Base-by-base conservation (phyloP, 2,329 filamentous ascomycete genomes). In the Trichoderma harzianum region DNA sequence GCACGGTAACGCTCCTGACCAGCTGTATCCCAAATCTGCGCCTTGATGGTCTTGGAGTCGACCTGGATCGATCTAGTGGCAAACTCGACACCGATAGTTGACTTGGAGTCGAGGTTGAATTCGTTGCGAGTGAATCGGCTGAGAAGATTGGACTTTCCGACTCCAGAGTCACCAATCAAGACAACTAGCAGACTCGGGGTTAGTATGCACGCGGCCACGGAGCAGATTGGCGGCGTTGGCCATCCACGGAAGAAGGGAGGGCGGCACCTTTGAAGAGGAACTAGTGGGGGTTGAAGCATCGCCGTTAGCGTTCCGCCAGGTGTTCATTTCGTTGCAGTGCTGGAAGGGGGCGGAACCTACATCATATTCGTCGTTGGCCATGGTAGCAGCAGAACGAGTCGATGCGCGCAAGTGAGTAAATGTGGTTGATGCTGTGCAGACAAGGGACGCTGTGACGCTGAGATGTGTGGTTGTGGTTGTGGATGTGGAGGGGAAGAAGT, bases 281-380 rank as follows among this genome's bases (percentile, higher is more conserved):
- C 95, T 98, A 83, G 76, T 74, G 74, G 76, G 75, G 74, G 67
- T 73, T 43, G 55, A 71, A 67, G 68, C 74, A 72, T 69, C 74
- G 72, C 83, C 74, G 77, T 81, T 78, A 79, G 79, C 77, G 78
- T 69, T 76, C 67, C 70, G 75, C 74, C 74, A 73, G 39, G 16
- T 57, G 47, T 32, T 39, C 26, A 55, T 58, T 72, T 69, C 57
- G 32, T 60, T 58, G 28, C 30, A 34, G 57, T n/a, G 57, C 30
- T n/a, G 71, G 73, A 72, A 67, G 73, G 71, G 76, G 75, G 69
- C 74, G 72, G 69, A 60, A 82, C 94, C 88, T 87, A 98, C 95
- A 92, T 99, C 96, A 87, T 99, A 99, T 88, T 99, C 96, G 90
- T 99, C 96, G 91, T 98, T 99, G 82, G 95, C 96, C 96, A 98